phyloP scores from a whole-genome alignment of 208 protist genomes.

The Leishmania mexicana region DNA sequence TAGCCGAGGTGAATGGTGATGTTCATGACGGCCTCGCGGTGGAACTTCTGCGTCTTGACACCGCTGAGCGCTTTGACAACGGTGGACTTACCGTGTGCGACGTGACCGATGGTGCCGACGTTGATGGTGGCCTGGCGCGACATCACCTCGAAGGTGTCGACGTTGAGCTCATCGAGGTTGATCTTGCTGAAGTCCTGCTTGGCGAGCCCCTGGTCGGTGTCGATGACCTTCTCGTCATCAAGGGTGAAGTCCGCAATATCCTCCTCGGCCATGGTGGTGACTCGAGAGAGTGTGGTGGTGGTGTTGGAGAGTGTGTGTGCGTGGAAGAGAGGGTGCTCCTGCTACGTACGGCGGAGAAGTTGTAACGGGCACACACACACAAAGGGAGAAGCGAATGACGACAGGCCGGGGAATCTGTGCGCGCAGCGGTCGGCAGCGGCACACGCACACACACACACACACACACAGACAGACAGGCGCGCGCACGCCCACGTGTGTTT shows the following conservation, averaged over 20 bases:
- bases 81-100: conserved; percentile 99
- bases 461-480: background rate
- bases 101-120: conserved; percentile 99
- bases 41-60: conserved; percentile 99
- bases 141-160: conserved; percentile 98
- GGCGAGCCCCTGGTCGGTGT: conserved; percentile 58
- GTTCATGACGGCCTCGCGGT: conserved; percentile 99
- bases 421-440: too few relatives aligned
- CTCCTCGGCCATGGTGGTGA: conserved; percentile 57
- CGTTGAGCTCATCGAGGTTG: conserved; percentile 84
- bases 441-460: background rate
- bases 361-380: background rate
- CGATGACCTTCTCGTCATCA: conserved; percentile 49
- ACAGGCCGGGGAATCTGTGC: background rate
- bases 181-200: conserved; percentile 77
- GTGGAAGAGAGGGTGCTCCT: background rate
- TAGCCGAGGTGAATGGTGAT: conserved; percentile 99
- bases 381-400: conserved; percentile 1
- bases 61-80: conserved; percentile 99
- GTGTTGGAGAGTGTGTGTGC: background rate
- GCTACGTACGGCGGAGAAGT: background rate
- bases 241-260: conserved; percentile 74
- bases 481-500: background rate
- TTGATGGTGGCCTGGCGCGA: conserved; percentile 99
- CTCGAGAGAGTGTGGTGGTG: background rate